Percentiles rank a stretch among this genome's conserved stretches.
These are phyloP conservation scores for Cryptococcus maquisensis DNA, from an alignment of 1,284 basidiomycete genomes.

Conservation along the genomic window DNA sequence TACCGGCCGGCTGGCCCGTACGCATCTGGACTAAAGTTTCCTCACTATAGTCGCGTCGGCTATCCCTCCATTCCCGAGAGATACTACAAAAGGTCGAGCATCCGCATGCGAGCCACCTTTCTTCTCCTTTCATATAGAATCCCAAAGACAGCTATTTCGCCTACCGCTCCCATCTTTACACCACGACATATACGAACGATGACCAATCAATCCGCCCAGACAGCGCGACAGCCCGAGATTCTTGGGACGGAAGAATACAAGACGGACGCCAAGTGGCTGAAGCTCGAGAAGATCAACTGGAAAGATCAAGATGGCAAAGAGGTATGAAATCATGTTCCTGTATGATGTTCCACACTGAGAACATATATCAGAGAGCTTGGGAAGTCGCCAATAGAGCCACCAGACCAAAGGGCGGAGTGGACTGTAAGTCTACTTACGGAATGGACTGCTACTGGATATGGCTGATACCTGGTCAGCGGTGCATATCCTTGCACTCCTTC, in stretches of 20 bases:
- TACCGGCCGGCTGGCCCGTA: too few species aligned
- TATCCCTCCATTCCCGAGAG: too few species aligned
- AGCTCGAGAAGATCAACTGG: constrained; percentile 57
- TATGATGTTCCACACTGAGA: background rate
- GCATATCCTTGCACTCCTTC: constrained; percentile 73
- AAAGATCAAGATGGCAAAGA: constrained; percentile 67
- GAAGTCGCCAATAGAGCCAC: constrained; percentile 79
- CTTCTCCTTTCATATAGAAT: too few species aligned
- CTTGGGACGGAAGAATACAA: constrained; percentile 31
- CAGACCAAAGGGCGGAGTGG: constrained; percentile 65
- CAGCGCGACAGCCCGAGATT: constrained; percentile 25
- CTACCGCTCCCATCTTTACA: too few species aligned
- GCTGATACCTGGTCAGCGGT: constrained; percentile 57
- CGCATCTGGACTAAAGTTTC: too few species aligned
- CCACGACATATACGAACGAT: too few species aligned
- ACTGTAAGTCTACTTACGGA: constrained; percentile 56
- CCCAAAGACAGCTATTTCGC: too few species aligned
- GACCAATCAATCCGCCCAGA: too few species aligned
- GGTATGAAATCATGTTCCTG: constrained; percentile 47
- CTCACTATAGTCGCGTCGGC: too few species aligned
- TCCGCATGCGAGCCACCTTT: too few species aligned
- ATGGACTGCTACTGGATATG: background rate
- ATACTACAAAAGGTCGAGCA: too few species aligned
- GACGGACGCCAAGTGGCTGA: constrained; percentile 44
- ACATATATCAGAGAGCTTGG: constrained; percentile 64